A percentile compares a stretch with the other conserved stretches of the same genome.
phyloP scores from a whole-genome alignment of 2,329 filamentous ascomycete species.

The Xylariaceae sp. region DNA sequence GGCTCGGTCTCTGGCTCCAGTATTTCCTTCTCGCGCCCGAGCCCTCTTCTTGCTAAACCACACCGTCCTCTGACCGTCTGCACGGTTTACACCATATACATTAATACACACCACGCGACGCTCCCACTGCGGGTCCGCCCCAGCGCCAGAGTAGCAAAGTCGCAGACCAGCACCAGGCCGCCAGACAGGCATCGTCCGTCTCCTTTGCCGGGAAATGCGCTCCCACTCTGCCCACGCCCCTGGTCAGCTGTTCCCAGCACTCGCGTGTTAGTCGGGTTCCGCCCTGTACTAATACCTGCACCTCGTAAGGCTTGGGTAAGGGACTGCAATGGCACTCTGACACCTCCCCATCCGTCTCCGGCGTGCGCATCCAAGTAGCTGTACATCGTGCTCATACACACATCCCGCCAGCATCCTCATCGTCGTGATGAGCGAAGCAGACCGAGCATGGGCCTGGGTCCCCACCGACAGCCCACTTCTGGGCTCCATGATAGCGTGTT shows the following conservation, averaged over 20 bases:
- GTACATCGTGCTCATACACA: neutral
- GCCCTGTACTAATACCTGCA: slow-evolving; percentile 20
- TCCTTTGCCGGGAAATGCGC: slow-evolving; percentile 25
- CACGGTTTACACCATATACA: neutral
- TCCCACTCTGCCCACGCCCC: slow-evolving; percentile 15
- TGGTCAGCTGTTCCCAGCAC: slow-evolving; percentile 18
- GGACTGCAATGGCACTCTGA: slow-evolving; percentile 19
- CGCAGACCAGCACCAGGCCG: slow-evolving; percentile 1
- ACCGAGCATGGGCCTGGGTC: slow-evolving; percentile 19
- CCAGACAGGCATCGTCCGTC: slow-evolving; percentile 3
- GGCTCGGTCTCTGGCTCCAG: neutral
- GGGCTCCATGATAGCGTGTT: slow-evolving; percentile 26
- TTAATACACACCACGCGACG: slow-evolving; percentile 3
- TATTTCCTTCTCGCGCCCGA: neutral
- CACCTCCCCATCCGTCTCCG: slow-evolving; percentile 27
- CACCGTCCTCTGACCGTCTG: no score
- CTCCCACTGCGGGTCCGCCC: slow-evolving; percentile 23
- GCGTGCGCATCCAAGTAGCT: slow-evolving; percentile 19
- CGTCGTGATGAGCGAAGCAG: slow-evolving; percentile 2
- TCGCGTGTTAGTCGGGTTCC: slow-evolving; percentile 18
- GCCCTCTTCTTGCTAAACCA: no score
- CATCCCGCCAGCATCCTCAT: slow-evolving; percentile 17
- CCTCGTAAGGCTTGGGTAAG: slow-evolving; percentile 27
- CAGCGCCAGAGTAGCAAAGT: no score
- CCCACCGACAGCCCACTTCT: slow-evolving; percentile 29